Evolutionary conservation across 2,329 filamentous ascomycete genomes (phyloP).

Genomic region (Lasiodiplodia theobromae): DNA sequence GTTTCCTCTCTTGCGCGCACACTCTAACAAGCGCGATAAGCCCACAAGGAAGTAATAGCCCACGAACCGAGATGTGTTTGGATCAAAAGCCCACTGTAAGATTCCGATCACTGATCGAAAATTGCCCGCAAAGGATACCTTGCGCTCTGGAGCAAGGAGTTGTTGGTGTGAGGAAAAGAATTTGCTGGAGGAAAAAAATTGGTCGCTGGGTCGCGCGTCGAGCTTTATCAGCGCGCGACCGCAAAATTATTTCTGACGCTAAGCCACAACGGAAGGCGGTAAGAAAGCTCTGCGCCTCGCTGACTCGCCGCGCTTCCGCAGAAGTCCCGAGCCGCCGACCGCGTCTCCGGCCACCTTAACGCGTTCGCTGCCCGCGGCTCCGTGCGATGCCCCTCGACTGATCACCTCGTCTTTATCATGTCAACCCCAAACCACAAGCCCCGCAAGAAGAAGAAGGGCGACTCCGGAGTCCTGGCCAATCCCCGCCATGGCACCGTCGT

Average conservation of each 20-base stretch:
- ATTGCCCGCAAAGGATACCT: slow-evolving; percentile 24
- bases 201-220: slow-evolving; percentile 29
- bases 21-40: slow-evolving; percentile 46
- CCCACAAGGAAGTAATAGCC: slow-evolving; percentile 37
- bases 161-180: slow-evolving; percentile 33
- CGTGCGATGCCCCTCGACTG: slow-evolving; percentile 34
- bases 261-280: slow-evolving; percentile 3
- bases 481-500: slow-evolving; percentile 52
- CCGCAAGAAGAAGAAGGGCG: slow-evolving; percentile 52
- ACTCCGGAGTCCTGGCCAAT: slow-evolving; percentile 48
- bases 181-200: slow-evolving; percentile 30
- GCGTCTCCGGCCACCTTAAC: slow-evolving; percentile 21
- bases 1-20: slow-evolving; percentile 48
- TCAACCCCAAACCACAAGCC: slow-evolving; percentile 49
- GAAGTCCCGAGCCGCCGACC: not conserved
- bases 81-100: slow-evolving; percentile 46
- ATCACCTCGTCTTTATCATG: slow-evolving; percentile 36
- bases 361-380: slow-evolving; percentile 13
- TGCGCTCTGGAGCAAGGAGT: slow-evolving; percentile 32
- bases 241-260: slow-evolving; percentile 26
- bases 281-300: not conserved
- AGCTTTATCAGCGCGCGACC: slow-evolving; percentile 26
- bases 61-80: slow-evolving; percentile 40
- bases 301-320: slow-evolving; percentile 6
- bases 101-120: slow-evolving; percentile 35